Evolutionary conservation across 1,139 yeast genomes (phyloP).

Genomic region (Pneumocystis carinii): DNA sequence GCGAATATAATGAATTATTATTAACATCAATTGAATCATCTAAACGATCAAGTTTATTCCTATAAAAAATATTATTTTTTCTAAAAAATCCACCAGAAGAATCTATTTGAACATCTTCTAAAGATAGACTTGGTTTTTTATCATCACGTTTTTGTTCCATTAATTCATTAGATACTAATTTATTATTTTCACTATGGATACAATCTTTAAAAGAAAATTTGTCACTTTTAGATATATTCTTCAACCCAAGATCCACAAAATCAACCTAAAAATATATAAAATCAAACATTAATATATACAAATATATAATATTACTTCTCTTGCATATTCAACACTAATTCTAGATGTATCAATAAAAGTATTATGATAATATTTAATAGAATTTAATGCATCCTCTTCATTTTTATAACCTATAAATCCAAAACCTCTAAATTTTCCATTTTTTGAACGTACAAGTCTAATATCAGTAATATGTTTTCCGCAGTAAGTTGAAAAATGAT

Average conservation of each 20-base stretch:
- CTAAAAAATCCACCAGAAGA: background rate
- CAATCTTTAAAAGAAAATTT: background rate
- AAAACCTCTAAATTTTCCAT: conserved; percentile 78
- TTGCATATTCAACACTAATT: conserved; percentile 67
- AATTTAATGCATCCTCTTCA: conserved; percentile 57
- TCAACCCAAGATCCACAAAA: background rate
- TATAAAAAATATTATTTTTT: background rate
- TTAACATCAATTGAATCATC: background rate
- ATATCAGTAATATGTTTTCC: conserved; percentile 57
- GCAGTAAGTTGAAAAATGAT: conserved; percentile 48
- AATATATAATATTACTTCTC: conserved; percentile 28
- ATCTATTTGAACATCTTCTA: conserved; percentile 19
- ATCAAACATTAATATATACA: background rate
- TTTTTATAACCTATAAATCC: conserved; percentile 80
- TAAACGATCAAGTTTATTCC: background rate
- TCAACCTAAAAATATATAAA: conserved; percentile 2
- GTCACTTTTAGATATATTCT: background rate
- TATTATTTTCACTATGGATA: background rate
- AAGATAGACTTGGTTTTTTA: conserved; percentile 34
- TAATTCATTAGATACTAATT: background rate
- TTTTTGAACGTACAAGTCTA: conserved; percentile 56
- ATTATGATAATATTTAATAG: conserved; percentile 59
- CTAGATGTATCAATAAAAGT: conserved; percentile 73
- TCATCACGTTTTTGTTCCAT: conserved; percentile 30
- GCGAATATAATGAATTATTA: background rate